Percentiles rank a stretch among this genome's conserved stretches.
phyloP scores from a whole-genome alignment of 78 protist genomes.

The slime mould (Dictyostelium discoideum) region dicty_2.7 NC_007089.4:520001-520500 shows the following conservation, averaged over 20 bases:
- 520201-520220: neutral
- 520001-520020: neutral
- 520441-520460: constrained; percentile 19
- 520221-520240: constrained; percentile 48
- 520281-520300: constrained; percentile 39
- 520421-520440: neutral
- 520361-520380: constrained; percentile 18
- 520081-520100: neutral
- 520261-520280: constrained; percentile 31
- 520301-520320: constrained; percentile 51
- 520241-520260: neutral
- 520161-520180: neutral
- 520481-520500: constrained; percentile 19
- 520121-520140: constrained; percentile 20
- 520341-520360: constrained; percentile 19
- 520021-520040: constrained; percentile 8
- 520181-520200: constrained; percentile 22
- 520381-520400: constrained; percentile 45
- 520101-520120: neutral
- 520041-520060: constrained; percentile 37
- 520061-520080: neutral
- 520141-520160: constrained; percentile 18
- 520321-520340: constrained; percentile 5
- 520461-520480: constrained; percentile 24
- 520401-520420: constrained; percentile 33